Conservation (phyloP, 345 rosid species). For the Eucalyptus dawsonii region DNA sequence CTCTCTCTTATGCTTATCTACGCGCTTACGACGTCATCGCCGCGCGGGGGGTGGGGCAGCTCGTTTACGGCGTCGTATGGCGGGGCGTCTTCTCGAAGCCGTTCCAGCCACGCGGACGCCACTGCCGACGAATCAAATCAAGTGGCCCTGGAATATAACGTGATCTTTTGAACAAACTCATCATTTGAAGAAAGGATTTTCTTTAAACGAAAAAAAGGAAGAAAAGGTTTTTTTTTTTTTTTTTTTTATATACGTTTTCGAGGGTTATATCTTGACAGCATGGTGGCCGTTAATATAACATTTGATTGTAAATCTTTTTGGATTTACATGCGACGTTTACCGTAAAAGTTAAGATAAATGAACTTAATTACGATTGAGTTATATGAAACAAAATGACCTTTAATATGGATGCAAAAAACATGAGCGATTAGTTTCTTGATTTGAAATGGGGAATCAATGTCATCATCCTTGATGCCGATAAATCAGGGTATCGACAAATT, state of each 20-base stretch:
- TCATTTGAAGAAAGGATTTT: too few species aligned
- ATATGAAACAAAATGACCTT: too few species aligned
- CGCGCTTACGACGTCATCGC: background rate
- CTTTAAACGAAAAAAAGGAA: too few species aligned
- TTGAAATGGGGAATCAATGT: background rate
- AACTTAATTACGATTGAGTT: background rate
- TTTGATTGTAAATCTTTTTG: background rate
- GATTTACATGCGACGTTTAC: accelerated
- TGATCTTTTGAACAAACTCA: too few species aligned
- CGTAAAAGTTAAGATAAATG: background rate
- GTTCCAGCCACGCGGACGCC: background rate
- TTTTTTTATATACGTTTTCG: background rate
- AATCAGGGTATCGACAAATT: background rate
- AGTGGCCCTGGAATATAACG: background rate
- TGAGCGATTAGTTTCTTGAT: background rate
- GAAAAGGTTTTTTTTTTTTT: too few species aligned
- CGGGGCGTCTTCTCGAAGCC: background rate
- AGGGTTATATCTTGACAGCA: background rate
- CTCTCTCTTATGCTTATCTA: background rate
- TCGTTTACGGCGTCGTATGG: background rate
- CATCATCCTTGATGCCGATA: background rate
- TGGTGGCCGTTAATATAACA: background rate
- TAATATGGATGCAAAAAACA: too few species aligned
- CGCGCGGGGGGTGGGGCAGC: background rate
- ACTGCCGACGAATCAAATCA: background rate